phyloP scores from a whole-genome alignment of 768 basidiomycete species.

The Pulveroboletus sp. region DNA sequence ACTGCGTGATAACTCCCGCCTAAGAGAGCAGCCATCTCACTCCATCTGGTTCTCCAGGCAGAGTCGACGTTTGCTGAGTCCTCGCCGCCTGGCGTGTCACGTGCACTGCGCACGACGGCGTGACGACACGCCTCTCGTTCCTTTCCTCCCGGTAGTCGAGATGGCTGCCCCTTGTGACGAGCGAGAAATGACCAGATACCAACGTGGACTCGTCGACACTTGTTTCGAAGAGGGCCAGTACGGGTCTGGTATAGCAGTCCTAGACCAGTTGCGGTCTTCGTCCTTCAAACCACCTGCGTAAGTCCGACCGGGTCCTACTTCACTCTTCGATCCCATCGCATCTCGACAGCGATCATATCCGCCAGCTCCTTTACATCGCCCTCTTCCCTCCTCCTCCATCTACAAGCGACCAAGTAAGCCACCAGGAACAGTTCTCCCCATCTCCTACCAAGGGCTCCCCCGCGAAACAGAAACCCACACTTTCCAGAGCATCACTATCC shows the following conservation, averaged over 20 bases:
- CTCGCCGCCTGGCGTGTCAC: slow-evolving; percentile 7
- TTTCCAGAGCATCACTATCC: slow-evolving; percentile 37
- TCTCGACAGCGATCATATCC: slow-evolving; percentile 49
- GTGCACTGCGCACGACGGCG: slow-evolving; percentile 18
- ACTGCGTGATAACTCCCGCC: too few species aligned
- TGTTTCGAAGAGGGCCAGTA: slow-evolving; percentile 77
- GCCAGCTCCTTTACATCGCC: slow-evolving; percentile 67
- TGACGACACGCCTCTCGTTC: slow-evolving; percentile 5
- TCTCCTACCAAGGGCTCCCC: slow-evolving; percentile 43
- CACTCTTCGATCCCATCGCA: slow-evolving; percentile 11
- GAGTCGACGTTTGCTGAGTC: too few species aligned
- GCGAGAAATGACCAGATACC: slow-evolving; percentile 43
- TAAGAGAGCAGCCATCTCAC: too few species aligned
- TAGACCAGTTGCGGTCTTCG: slow-evolving; percentile 59
- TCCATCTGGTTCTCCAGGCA: too few species aligned
- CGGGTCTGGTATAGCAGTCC: slow-evolving; percentile 56
- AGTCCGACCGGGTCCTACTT: slow-evolving; percentile 24
- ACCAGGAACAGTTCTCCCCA: slow-evolving; percentile 21
- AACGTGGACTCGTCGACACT: slow-evolving; percentile 58
- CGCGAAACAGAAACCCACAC: slow-evolving; percentile 41
- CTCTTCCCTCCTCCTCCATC: slow-evolving; percentile 47
- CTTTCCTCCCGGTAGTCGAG: background rate
- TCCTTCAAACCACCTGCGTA: slow-evolving; percentile 55
- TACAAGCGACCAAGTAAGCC: slow-evolving; percentile 11
- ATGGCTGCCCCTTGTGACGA: slow-evolving; percentile 26